Conservation (phyloP, 106 monocot genomes). For the Dendrobium officinale region DNA sequence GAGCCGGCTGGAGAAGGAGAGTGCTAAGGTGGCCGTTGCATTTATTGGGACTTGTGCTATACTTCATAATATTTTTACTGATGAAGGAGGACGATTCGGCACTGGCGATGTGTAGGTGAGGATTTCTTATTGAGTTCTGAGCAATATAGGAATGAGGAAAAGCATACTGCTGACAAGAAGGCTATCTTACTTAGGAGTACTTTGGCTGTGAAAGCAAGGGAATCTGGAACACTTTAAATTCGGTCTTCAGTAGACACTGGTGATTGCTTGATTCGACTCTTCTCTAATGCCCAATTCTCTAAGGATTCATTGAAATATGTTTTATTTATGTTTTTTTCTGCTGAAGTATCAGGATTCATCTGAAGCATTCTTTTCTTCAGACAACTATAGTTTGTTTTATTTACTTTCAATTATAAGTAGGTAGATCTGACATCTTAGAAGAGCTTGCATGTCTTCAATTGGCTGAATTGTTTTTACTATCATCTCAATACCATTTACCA, state of each 20-base stretch:
- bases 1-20: conserved; percentile 38
- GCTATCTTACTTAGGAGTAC: conserved; percentile 18
- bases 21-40: conserved; percentile 39
- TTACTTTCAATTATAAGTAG: no score
- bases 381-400: no score
- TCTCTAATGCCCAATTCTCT: neutral
- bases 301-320: neutral
- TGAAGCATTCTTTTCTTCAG: neutral
- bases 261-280: neutral
- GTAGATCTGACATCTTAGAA: neutral
- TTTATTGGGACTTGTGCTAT: conserved; percentile 75
- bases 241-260: neutral
- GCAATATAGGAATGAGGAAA: conserved; percentile 6
- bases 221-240: neutral
- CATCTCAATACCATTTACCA: neutral
- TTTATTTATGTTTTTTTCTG: neutral
- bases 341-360: neutral
- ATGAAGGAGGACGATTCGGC: conserved; percentile 61
- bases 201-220: conserved; percentile 27
- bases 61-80: conserved; percentile 60
- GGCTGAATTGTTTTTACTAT: neutral
- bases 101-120: conserved; percentile 4
- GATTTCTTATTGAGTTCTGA: neutral
- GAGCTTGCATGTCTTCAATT: neutral
- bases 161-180: conserved; percentile 11